Evolutionary conservation across 139 green algal genomes (phyloP), one percentile per base, ranked within the genome.

Genomic region (Ettlia oleoabundans): DNA sequence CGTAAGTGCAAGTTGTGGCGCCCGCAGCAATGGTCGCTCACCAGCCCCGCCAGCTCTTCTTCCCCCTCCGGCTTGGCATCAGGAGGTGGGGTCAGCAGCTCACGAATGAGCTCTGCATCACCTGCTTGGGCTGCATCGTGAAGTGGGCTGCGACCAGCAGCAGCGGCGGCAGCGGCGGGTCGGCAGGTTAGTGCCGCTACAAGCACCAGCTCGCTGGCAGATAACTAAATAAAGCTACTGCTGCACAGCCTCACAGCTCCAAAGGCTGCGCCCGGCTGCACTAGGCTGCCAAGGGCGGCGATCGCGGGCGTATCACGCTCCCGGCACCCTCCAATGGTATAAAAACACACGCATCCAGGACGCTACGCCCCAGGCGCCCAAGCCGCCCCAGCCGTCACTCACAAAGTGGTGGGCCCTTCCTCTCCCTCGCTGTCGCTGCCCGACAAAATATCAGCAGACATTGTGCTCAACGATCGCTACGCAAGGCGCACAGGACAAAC

Each of bases 111-210:
- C 0, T 88, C 86, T 0, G 78, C 72, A 68, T 96, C 84, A 41
- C 93, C 93, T 26, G 75, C 43, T 76, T 94, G 91, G 0, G 86
- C 90, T 2, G 91, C 91, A 72, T 96, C 82, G 61, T 96, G 93
- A 26, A 96, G 52, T 0, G 80, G 76, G 71, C 93, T 96, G 88
- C 80, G 76, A 47, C 3, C 58, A 53, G 75, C 26, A 51, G 64
- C 78, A 33, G 42, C 13, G 51, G 65, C 9, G 24, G 26, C 24
- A 38, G 43, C 33, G 52, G 53, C 37, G n/a, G 22, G 18, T 22
- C n/a, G n/a, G n/a, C n/a, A n/a, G n/a, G n/a, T n/a, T n/a, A n/a
- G n/a, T n/a, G n/a, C n/a, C n/a, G n/a, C n/a, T n/a, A n/a, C n/a
- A n/a, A n/a, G n/a, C n/a, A n/a, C n/a, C n/a, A n/a, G n/a, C n/a